Base-by-base conservation (phyloP, 345 rosid species). In the Acer campestre region DNA sequence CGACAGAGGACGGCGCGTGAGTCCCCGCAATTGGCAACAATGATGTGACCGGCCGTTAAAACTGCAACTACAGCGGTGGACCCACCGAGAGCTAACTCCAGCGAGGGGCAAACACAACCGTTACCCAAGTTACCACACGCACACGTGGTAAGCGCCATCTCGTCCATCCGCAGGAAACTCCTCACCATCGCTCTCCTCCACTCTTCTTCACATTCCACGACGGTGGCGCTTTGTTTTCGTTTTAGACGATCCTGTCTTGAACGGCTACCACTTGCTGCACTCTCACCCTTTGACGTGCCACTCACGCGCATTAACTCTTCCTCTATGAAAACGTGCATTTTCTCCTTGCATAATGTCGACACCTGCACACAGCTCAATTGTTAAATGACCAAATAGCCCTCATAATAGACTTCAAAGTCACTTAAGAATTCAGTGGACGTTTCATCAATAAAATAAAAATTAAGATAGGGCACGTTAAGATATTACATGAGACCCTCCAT, bases 1-100 rank as follows among this genome's bases (percentile, higher is more conserved):
- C 90, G 85, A 79, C 86, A 82, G n/a, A 90, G 90, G 69, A 89
- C 90, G 78, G 92, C 91, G 62, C 91, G 92, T 53, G 94, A 90
- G 76, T 88, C 94, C 7, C 94, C 92, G 72, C 90, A 87, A 68
- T 88, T 90, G 20, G 90, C 94, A 13, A 90, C 88, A 20, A 87
- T 69, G 56, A 90, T 81, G 46, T 79, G 78, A 25, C 84, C 81
- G 0, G 75, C 64, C 23, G 87, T 86, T 23, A 89, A 55, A 17
- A 87, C 25, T 7, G 88, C 90, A 44, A 86, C 85, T 9, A 84
- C 89, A 48, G 91, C 91, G 1, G 91, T 87, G 74, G 94, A 84
- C 9, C 94, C 92, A 1, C 84, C 80, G 8, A 87, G 83, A 3
- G 82, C 81, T 63, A 79, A 74, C 75, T 78, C 87, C 86, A 75